Base-by-base conservation (phyloP, 768 basidiomycete genomes). In the Asterophora parasitica region DNA sequence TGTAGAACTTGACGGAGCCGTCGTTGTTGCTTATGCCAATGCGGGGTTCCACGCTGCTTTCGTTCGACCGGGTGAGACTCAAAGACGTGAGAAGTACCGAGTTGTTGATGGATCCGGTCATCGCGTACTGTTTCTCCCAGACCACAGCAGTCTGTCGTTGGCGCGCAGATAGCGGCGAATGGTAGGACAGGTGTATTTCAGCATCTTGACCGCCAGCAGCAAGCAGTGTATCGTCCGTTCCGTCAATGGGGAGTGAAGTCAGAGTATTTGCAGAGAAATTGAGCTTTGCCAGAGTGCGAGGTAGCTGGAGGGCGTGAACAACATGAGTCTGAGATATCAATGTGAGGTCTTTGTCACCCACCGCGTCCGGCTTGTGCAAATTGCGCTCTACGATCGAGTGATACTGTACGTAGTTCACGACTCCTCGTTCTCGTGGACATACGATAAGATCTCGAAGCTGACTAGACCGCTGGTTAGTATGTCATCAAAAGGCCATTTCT, bases 1-100 rank as follows among this genome's bases (percentile, higher is more conserved):
- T 83, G 60, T 86, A 93, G 58, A 94, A 81, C 62, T 82, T 85
- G 58, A 95, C 79, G 0, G 79, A 79, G 44, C 76, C 74, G 59
- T 94, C 92, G 63, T 96, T 96, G 61, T 93, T 93, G 67, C 85
- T 88, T 51, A 94, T 81, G 19, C 81, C 77, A 36, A 93, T 73
- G 7, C 91, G 73, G 0, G 91, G 91, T 57, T 90, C 87, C 7
- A 76, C 74, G 52, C 78, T 79, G 61, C 78, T 82, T 60, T 84
- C 71, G 50, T 79, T 67, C 16, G 83, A 79, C 28, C 72, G 70
- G 8, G 81, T 76, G 30, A 85, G 65, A 55, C 73, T 80, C 50
- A 86, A 66, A 2, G 69, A 68, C 13, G 82, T 81, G 43, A 83
- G 79, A 47, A 91, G 70, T 17, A 92, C 81, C 5, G 87, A 86